phyloP scores from a whole-genome alignment of 306 rosid species.

The Prunus armeniaca region DNA sequence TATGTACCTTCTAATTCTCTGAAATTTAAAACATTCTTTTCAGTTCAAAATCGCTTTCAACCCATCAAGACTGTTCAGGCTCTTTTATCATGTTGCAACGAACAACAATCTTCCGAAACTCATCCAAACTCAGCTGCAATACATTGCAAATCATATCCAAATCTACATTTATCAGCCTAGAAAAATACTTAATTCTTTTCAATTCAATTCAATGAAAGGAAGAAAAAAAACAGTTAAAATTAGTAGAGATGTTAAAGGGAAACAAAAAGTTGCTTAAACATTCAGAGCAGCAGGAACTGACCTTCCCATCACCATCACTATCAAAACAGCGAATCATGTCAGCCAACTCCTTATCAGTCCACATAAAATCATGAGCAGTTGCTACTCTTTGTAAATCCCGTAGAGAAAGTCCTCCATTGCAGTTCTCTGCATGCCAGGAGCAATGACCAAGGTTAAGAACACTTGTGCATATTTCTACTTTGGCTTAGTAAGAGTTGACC shows the following conservation, averaged over 20 bases:
- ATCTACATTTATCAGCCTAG: neutral
- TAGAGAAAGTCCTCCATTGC: slow-evolving; percentile 56
- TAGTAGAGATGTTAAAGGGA: neutral
- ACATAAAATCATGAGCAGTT: slow-evolving; percentile 69
- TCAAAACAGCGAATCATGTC: slow-evolving; percentile 83
- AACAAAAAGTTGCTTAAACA: neutral
- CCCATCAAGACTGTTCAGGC: slow-evolving; percentile 34
- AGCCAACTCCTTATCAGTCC: slow-evolving; percentile 67
- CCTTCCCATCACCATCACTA: slow-evolving; percentile 76
- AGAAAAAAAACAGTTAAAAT: neutral
- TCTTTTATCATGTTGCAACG: slow-evolving; percentile 79
- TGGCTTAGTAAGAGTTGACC: neutral
- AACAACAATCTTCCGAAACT: slow-evolving; percentile 66
- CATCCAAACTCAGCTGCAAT: slow-evolving; percentile 73
- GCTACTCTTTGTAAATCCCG: slow-evolving; percentile 67
- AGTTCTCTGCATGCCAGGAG: slow-evolving; percentile 49
- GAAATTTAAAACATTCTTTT: neutral
- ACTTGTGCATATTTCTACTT: neutral
- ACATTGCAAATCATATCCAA: neutral
- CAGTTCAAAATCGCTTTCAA: neutral
- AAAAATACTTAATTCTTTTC: neutral
- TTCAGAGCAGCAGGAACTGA: slow-evolving; percentile 19
- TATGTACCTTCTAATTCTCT: neutral
- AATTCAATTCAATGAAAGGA: too few species aligned
- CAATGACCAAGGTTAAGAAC: slow-evolving; percentile 18